phyloP scores from a whole-genome alignment of 768 basidiomycete genomes.

The Tricholomella constricta region DNA sequence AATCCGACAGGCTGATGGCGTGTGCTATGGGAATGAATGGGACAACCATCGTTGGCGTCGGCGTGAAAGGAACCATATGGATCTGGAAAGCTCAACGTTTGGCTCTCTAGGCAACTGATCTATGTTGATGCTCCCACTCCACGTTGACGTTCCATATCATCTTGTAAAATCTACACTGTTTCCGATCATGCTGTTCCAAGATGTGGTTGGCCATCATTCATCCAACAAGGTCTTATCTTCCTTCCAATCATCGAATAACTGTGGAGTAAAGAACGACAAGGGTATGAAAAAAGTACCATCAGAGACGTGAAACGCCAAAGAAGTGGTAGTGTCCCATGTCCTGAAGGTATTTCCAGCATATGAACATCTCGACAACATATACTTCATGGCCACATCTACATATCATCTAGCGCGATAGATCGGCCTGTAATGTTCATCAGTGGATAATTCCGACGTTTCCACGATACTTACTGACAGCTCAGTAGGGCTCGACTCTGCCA shows the following conservation, averaged over 20 bases:
- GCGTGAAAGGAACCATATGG: slow-evolving; percentile 41
- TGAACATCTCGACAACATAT: slow-evolving; percentile 5
- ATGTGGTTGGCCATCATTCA: background rate
- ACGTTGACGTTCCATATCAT: background rate
- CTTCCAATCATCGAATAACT: slow-evolving; percentile 4
- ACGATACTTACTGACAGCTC: background rate
- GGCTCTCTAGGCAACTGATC: background rate
- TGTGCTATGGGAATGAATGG: slow-evolving; percentile 48
- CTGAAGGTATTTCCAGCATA: slow-evolving; percentile 16
- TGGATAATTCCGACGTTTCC: too few species aligned
- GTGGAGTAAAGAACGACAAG: slow-evolving; percentile 14
- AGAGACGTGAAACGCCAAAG: background rate
- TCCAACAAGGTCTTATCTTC: background rate
- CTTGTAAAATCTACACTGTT: too few species aligned
- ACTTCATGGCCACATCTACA: background rate
- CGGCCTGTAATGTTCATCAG: too few species aligned
- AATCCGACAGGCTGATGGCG: slow-evolving; percentile 33
- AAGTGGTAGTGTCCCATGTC: background rate
- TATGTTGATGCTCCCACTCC: background rate
- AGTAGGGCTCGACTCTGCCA: slow-evolving; percentile 21
- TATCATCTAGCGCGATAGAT: slow-evolving; percentile 1
- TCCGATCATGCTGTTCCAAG: background rate
- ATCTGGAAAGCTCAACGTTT: slow-evolving; percentile 32
- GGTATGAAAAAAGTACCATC: background rate
- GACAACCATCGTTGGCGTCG: slow-evolving; percentile 40